These are phyloP conservation scores for Eucommia ulmoides DNA, from an alignment of 257 asterid genomes.

Conservation along the genomic window DNA sequence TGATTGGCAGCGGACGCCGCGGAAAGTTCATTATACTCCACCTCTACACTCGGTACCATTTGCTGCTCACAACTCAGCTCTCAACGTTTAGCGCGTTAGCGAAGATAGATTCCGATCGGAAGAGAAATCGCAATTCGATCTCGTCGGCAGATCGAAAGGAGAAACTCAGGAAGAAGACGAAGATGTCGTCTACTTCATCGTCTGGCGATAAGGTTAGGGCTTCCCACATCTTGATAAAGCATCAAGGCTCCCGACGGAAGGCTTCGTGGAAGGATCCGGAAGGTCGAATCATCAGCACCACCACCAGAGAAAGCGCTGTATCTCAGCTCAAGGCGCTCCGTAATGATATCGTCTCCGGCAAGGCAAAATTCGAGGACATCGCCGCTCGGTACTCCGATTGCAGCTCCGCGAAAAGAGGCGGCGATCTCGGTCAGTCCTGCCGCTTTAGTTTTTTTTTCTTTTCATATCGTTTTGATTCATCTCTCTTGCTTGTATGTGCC, in stretches of 20 bases:
- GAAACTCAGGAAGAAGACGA: constrained; percentile 44
- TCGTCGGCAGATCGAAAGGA: constrained; percentile 42
- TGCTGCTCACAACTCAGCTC: no score
- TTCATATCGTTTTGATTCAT: no score
- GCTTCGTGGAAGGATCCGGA: constrained; percentile 98
- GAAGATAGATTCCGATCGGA: constrained; percentile 72
- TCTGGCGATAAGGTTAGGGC: constrained; percentile 75
- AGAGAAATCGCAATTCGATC: constrained; percentile 46
- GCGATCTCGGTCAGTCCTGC: constrained; percentile 67
- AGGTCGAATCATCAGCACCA: constrained; percentile 55
- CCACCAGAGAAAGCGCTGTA: constrained; percentile 68
- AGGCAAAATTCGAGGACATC: constrained; percentile 53
- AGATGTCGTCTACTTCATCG: constrained; percentile 43
- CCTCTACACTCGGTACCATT: no score
- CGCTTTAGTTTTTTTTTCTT: constrained; percentile 3
- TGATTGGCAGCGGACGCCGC: no score
- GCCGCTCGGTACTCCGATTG: constrained; percentile 73
- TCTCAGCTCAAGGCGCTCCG: constrained; percentile 60
- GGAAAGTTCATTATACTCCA: no score
- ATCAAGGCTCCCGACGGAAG: constrained; percentile 88
- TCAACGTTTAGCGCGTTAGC: constrained; percentile 7
- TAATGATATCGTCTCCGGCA: constrained; percentile 51
- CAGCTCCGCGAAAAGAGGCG: constrained; percentile 94
- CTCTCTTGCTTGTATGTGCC: no score
- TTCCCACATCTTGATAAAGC: constrained; percentile 86